These are phyloP conservation scores for Mortierella sp. DNA, from an alignment of 371 early-diverging fungal species.

Conservation along the genomic window DNA sequence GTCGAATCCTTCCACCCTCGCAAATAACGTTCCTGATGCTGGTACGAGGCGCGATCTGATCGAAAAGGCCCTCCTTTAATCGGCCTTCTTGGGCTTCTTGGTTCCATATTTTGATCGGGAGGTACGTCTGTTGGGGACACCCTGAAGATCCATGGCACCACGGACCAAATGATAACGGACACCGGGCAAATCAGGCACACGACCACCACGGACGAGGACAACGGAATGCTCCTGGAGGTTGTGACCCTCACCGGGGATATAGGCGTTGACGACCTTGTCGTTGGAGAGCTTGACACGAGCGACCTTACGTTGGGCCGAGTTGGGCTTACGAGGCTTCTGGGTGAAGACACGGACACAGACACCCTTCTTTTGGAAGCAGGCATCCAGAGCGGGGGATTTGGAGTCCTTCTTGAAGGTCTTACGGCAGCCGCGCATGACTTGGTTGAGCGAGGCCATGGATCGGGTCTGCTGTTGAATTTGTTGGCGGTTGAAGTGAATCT, in stretches of 20 bases:
- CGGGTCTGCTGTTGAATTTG: constrained; percentile 44
- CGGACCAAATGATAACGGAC: constrained; percentile 95
- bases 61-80: constrained; percentile 8
- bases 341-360: constrained; percentile 97
- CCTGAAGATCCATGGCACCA: constrained; percentile 95
- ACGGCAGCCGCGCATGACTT: constrained; percentile 92
- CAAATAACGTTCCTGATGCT: background rate
- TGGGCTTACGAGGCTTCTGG: constrained; percentile 94
- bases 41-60: background rate
- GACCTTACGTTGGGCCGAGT: constrained; percentile 92
- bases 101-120: constrained; percentile 96
- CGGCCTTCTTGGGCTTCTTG: constrained; percentile 78
- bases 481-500: constrained; percentile 15
- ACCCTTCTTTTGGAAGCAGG: constrained; percentile 91
- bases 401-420: constrained; percentile 75
- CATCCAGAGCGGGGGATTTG: constrained; percentile 91
- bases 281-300: constrained; percentile 89
- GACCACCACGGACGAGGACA: constrained; percentile 93
- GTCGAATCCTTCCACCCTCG: background rate
- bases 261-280: constrained; percentile 91
- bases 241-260: constrained; percentile 99
- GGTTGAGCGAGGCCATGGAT: constrained; percentile 94
- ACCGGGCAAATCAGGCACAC: constrained; percentile 98
- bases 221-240: constrained; percentile 98
- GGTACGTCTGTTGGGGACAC: constrained; percentile 89